Evolutionary conservation across 805 yeast species (phyloP).

Genomic region (Zygoascus tannicola): DNA sequence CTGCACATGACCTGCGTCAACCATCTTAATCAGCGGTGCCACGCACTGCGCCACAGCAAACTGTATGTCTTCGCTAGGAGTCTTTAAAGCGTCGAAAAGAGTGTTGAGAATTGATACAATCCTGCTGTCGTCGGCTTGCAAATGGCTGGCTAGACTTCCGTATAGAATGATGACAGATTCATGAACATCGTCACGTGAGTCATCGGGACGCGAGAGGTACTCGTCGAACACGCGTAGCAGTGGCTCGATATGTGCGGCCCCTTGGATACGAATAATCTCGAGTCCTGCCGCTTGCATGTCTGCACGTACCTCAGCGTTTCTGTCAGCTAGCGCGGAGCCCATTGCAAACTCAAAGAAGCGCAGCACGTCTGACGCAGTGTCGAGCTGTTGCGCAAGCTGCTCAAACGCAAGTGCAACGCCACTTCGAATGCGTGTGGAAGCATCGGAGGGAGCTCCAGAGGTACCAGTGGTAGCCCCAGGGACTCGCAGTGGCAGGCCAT

Average conservation of each 20-base stretch:
- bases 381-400: conserved; percentile 41
- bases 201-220: conserved; percentile 34
- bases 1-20: conserved; percentile 34
- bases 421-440: conserved; percentile 77
- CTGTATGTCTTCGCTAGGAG: conserved; percentile 87
- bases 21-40: conserved; percentile 66
- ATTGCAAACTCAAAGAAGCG: conserved; percentile 55
- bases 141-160: conserved; percentile 85
- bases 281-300: conserved; percentile 89
- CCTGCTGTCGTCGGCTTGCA: conserved; percentile 57
- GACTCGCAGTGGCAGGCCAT: conserved; percentile 62
- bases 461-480: conserved; percentile 32
- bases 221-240: conserved; percentile 76
- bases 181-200: conserved; percentile 44
- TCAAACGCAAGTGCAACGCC: conserved; percentile 67
- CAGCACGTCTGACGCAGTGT: conserved; percentile 35
- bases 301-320: conserved; percentile 60
- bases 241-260: conserved; percentile 53
- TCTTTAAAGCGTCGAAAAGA: conserved; percentile 63
- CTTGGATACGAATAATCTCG: conserved; percentile 56
- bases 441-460: conserved; percentile 40
- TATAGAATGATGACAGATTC: conserved; percentile 80
- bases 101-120: conserved; percentile 54
- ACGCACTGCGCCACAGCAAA: conserved; percentile 78
- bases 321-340: conserved; percentile 49